Evolutionary conservation across 441 rosid species (phyloP).

Genomic region (Corymbia citriodora): DNA sequence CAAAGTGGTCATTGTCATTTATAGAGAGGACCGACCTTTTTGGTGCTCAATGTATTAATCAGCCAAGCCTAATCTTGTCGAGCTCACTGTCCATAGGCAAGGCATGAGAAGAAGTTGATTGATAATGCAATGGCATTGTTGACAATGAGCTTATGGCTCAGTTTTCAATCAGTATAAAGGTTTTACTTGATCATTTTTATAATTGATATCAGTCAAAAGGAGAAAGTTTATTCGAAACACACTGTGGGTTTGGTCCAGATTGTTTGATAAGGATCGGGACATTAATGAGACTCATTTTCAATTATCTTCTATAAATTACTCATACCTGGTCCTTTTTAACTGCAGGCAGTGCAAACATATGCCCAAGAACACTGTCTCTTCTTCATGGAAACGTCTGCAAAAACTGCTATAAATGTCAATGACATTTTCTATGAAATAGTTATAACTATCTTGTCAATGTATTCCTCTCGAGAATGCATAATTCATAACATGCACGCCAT

Average conservation of each 20-base stretch:
- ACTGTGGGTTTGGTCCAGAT: not conserved
- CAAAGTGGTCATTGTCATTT: not conserved
- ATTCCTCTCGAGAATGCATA: not conserved
- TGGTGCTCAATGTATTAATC: not conserved
- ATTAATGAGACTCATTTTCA: too few relatives aligned
- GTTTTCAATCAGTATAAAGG: not conserved
- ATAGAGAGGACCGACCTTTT: not conserved
- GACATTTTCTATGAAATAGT: conserved; percentile 93
- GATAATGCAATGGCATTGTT: not conserved
- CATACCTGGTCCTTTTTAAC: not conserved
- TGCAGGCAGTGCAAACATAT: conserved; percentile 83
- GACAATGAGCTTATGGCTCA: not conserved
- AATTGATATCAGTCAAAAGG: not conserved
- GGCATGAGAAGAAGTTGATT: not conserved
- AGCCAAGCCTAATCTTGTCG: not conserved
- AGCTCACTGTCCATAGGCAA: not conserved
- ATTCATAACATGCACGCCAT: not conserved
- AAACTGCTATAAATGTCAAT: conserved; percentile 82
- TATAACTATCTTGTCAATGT: not conserved
- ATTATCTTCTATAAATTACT: not conserved
- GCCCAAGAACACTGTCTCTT: conserved; percentile 81
- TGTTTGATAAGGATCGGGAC: not conserved
- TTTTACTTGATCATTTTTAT: too few relatives aligned
- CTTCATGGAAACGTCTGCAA: conserved; percentile 97
- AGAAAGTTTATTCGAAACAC: not conserved